Evolutionary conservation across 352 stramenopile genomes (phyloP).

Genomic region (Pythium rishiriense): DNA sequence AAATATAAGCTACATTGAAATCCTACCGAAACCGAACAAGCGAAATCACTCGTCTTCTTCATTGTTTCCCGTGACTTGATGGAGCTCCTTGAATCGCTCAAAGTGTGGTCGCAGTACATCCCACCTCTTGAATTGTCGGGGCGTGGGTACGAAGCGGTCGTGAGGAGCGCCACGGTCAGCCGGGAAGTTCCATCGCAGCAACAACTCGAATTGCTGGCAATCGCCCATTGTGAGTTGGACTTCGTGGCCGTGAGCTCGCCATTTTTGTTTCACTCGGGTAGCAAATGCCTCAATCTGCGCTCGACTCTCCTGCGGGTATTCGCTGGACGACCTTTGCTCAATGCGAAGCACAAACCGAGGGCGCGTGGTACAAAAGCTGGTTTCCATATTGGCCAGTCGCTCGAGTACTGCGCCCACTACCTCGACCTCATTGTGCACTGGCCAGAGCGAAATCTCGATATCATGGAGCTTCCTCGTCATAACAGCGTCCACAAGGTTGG

Average conservation of each 20-base stretch:
- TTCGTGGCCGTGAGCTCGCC: neutral
- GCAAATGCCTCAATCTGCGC: neutral
- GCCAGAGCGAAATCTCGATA: neutral
- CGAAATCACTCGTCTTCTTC: neutral
- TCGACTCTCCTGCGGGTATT: neutral
- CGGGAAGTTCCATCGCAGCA: neutral
- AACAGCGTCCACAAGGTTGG: neutral
- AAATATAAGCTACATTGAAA: too few species aligned
- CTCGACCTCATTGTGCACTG: neutral
- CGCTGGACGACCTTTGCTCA: neutral
- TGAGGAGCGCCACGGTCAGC: neutral
- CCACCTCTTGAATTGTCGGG: neutral
- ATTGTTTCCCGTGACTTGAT: neutral
- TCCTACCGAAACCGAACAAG: neutral
- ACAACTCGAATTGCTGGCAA: neutral
- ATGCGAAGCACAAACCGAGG: neutral
- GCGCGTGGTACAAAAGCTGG: neutral
- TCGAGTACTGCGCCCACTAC: neutral
- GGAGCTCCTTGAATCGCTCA: neutral
- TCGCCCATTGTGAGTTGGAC: neutral
- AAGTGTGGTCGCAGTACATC: neutral
- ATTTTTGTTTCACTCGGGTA: neutral
- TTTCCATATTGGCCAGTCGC: neutral
- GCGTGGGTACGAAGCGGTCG: neutral
- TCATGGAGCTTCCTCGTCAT: neutral